Evolutionary conservation across 1,284 basidiomycete genomes (phyloP), one percentile per base, ranked within the genome.

Genomic region (Sphaerobolus stellatus): DNA sequence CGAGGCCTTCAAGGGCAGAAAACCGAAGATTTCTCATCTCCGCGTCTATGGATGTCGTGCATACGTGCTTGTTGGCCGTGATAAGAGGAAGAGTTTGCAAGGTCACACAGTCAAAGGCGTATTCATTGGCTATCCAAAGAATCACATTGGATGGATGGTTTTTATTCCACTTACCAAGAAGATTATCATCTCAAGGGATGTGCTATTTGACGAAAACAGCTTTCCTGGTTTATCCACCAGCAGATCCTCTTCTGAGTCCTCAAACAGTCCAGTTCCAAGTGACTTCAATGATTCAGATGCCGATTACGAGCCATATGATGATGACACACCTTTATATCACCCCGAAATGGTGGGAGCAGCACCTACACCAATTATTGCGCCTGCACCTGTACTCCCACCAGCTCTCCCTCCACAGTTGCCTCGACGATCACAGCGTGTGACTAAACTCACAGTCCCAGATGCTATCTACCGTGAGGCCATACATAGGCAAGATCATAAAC

Each of bases 61-160:
- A 8, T 73, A 68, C 63, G 67, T 69, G 25, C 65, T 69, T 38
- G 58, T 68, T n/a, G 62, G 66, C 45, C 69, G 64, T 60, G 59
- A 67, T n/a, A 66, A 69, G 52, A 56, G 61, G 5, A 54, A 51
- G 25, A 60, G 60, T 20, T 58, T 73, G 14, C 58, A 58, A 7
- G 59, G 64, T 1, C 68, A 73, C 56, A 67, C 65, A 8, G 43
- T 65, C 34, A 70, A 71, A 58, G 71, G 67, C 31, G 58, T 71
- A 30, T 71, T 73, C 48, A 59, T 75, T 55, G 73, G 72, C 6
- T 75, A 72, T 58, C 64, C 66, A 1, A 49, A 56, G 5, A 64
- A 61, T 18, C 61, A 60, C 41, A 63, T 67, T 52, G 68, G 47
- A 2, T 71, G 67, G 67, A 58, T 58, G 27, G 69, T 70, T 58